Evolutionary conservation across 805 yeast species (phyloP).

Genomic region (Kluyveromyces dobzhanskii): DNA sequence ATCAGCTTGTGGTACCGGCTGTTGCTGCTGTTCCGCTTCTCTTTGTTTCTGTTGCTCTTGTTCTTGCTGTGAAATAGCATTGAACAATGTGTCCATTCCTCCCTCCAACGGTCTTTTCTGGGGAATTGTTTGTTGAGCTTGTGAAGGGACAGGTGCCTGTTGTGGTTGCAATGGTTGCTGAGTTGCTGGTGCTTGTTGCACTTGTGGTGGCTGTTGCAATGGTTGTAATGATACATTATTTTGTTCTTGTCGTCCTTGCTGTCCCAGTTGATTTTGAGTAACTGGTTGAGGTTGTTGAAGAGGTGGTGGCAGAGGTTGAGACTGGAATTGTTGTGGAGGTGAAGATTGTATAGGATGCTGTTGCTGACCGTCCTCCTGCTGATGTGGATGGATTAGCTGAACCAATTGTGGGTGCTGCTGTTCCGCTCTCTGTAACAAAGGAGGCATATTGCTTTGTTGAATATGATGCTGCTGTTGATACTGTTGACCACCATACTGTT

Average conservation of each 20-base stretch:
- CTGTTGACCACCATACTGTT: neutral
- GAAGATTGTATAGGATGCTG: constrained; percentile 4
- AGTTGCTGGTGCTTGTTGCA: too few species aligned
- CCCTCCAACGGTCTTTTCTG: constrained; percentile 26
- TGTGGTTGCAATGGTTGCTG: neutral
- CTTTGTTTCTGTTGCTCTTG: constrained; percentile 3
- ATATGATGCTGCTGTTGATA: constrained; percentile 5
- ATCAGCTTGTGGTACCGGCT: neutral
- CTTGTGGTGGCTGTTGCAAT: too few species aligned
- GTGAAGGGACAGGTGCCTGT: constrained; percentile 4
- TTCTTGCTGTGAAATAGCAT: constrained; percentile 12
- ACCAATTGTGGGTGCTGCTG: constrained; percentile 10
- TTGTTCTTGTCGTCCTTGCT: neutral
- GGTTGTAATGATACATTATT: neutral
- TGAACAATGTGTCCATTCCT: constrained; percentile 23
- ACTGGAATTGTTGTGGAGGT: constrained; percentile 9
- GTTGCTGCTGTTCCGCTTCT: neutral
- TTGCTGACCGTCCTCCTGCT: constrained; percentile 6
- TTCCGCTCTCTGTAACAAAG: neutral
- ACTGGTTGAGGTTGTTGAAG: constrained; percentile 13
- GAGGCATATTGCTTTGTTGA: neutral
- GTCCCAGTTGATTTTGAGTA: constrained; percentile 10
- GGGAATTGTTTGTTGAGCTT: constrained; percentile 11
- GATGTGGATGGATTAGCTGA: constrained; percentile 11
- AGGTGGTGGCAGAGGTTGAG: constrained; percentile 16